These are phyloP conservation scores for Lipomyces starkeyi DNA, from an alignment of 805 yeast genomes.

Conservation along the genomic window DNA sequence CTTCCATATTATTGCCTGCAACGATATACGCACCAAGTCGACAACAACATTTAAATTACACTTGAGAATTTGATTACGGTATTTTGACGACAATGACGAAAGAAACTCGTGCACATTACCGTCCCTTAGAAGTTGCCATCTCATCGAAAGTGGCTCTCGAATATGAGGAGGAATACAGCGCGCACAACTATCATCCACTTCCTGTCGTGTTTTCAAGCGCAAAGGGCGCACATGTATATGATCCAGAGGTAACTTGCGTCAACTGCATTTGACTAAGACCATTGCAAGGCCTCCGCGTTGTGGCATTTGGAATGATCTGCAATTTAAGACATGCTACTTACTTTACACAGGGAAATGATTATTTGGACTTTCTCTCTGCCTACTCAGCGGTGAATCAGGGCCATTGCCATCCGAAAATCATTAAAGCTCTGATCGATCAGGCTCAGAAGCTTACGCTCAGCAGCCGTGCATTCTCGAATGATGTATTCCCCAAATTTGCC, in stretches of 20 bases:
- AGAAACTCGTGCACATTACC: not conserved
- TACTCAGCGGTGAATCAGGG: slow-evolving; percentile 98
- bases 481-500: slow-evolving; percentile 84
- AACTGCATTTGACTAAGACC: not conserved
- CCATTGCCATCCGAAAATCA: slow-evolving; percentile 94
- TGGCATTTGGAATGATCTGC: not conserved
- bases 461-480: slow-evolving; percentile 91
- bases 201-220: slow-evolving; percentile 93
- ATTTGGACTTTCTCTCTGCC: slow-evolving; percentile 89
- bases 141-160: slow-evolving; percentile 30
- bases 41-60: not conserved
- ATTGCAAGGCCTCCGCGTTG: not conserved
- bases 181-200: slow-evolving; percentile 95
- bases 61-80: not conserved
- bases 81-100: not conserved
- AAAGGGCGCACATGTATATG: slow-evolving; percentile 93
- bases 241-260: slow-evolving; percentile 68
- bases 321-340: not conserved
- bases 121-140: not conserved
- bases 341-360: slow-evolving; percentile 68
- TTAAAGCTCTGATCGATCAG: slow-evolving; percentile 83
- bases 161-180: slow-evolving; percentile 78
- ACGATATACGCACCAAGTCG: not conserved
- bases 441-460: slow-evolving; percentile 83
- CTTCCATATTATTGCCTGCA: not conserved